These are phyloP conservation scores for Achlya hypogyna DNA, from an alignment of 352 stramenopile species.

Conservation along the genomic window DNA sequence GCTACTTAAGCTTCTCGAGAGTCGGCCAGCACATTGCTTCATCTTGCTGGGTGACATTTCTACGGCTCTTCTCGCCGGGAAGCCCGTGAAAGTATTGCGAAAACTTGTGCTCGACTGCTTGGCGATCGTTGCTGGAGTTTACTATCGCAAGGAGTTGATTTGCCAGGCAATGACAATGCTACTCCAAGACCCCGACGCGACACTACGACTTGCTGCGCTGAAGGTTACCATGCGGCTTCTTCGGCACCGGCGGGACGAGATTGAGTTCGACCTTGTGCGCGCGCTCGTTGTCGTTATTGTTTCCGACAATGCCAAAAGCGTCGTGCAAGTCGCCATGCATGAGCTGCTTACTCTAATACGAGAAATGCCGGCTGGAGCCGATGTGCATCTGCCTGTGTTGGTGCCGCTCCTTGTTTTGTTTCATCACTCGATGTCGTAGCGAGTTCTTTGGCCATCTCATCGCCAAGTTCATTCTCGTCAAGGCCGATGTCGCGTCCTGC, in stretches of 20 bases:
- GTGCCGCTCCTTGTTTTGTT: not conserved
- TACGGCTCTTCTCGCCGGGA: not conserved
- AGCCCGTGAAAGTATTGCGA: not conserved
- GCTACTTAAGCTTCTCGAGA: not conserved
- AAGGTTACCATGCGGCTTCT: not conserved
- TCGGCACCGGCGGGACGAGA: not conserved
- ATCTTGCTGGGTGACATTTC: not conserved
- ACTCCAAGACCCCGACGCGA: not conserved
- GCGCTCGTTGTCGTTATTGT: not conserved
- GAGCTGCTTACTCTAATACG: not conserved
- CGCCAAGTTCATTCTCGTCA: not conserved
- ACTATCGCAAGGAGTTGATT: not conserved
- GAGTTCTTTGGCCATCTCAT: not conserved
- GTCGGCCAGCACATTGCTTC: not conserved
- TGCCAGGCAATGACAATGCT: not conserved
- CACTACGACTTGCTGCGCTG: not conserved
- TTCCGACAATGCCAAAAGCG: not conserved
- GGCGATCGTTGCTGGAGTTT: not conserved
- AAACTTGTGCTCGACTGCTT: slow-evolving; percentile 6
- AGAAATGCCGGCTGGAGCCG: not conserved
- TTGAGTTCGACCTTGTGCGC: not conserved
- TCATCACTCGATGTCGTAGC: not conserved
- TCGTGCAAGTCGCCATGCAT: not conserved
- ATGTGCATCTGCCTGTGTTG: not conserved
- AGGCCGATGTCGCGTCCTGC: not conserved